phyloP scores from a whole-genome alignment of 2,329 filamentous ascomycete species.

The Cytospora piceicola region DNA sequence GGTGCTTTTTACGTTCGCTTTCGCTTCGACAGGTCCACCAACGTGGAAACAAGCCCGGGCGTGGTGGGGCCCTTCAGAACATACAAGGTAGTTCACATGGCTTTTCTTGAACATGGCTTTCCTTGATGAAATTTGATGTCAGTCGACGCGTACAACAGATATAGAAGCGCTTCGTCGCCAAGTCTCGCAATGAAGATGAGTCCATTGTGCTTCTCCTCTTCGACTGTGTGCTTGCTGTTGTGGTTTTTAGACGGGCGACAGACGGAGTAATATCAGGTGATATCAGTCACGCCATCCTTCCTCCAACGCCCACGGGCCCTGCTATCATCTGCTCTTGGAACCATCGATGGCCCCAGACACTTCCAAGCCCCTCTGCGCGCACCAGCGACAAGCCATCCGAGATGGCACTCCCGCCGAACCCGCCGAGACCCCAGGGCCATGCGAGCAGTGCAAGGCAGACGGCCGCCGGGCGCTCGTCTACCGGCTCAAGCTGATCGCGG shows the following conservation, averaged over 20 bases:
- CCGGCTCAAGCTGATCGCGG: slow-evolving; percentile 35
- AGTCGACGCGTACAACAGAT: background rate
- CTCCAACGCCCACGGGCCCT: background rate
- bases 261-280: background rate
- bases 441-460: slow-evolving; percentile 21
- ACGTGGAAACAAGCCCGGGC: background rate
- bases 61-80: background rate
- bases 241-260: background rate
- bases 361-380: slow-evolving; percentile 9
- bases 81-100: background rate
- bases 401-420: background rate
- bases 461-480: slow-evolving; percentile 20
- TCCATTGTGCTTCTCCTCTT: background rate
- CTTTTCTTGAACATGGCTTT: slow-evolving; percentile 3
- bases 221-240: background rate
- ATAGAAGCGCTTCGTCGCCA: background rate
- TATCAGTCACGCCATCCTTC: background rate
- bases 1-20: background rate
- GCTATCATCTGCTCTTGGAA: too few relatives aligned
- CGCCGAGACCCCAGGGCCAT: background rate
- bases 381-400: slow-evolving; percentile 17
- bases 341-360: slow-evolving; percentile 18
- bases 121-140: background rate
- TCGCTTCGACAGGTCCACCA: background rate
- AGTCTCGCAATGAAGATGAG: background rate